phyloP scores from a whole-genome alignment of 2,329 filamentous ascomycete species.

The Alternaria rosae region DNA sequence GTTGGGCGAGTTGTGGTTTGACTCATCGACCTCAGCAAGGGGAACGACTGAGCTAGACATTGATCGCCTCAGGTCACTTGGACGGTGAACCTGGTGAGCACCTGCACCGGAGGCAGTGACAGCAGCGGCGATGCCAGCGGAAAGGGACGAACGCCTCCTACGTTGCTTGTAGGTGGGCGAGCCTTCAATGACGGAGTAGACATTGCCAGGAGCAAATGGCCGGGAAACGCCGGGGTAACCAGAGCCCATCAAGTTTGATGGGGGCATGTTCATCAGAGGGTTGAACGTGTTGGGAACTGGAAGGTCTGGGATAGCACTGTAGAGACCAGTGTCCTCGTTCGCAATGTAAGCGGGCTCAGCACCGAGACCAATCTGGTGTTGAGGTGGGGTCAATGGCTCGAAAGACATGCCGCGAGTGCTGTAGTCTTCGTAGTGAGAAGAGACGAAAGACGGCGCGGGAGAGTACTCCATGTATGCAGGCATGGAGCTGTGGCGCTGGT shows the following conservation, averaged over 20 bases:
- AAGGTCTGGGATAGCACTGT: slow-evolving; percentile 92
- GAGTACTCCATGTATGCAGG: slow-evolving; percentile 98
- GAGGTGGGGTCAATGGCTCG: slow-evolving; percentile 94
- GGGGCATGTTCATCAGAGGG: slow-evolving; percentile 88
- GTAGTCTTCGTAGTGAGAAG: slow-evolving; percentile 98
- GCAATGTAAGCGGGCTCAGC: slow-evolving; percentile 96
- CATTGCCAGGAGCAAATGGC: slow-evolving; percentile 75
- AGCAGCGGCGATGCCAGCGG: slow-evolving; percentile 76
- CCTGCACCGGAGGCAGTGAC: slow-evolving; percentile 62
- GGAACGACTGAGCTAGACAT: slow-evolving; percentile 87
- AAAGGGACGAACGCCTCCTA: slow-evolving; percentile 89
- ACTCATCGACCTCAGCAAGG: slow-evolving; percentile 79
- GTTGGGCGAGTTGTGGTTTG: slow-evolving; percentile 78
- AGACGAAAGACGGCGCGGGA: slow-evolving; percentile 95
- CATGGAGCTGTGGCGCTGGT: slow-evolving; percentile 98
- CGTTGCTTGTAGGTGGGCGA: slow-evolving; percentile 99
- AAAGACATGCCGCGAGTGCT: slow-evolving; percentile 95
- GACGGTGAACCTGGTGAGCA: slow-evolving; percentile 73
- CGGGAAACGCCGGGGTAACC: slow-evolving; percentile 78
- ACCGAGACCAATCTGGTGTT: slow-evolving; percentile 81
- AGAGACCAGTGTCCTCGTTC: slow-evolving; percentile 95
- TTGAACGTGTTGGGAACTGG: slow-evolving; percentile 78
- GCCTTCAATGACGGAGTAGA: slow-evolving; percentile 95
- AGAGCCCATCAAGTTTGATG: slow-evolving; percentile 80
- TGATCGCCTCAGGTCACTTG: slow-evolving; percentile 89